Percentiles rank a stretch among this genome's conserved stretches.
phyloP scores from a whole-genome alignment of 164 flowering plant species.

The Berberis vulgaris region DNA sequence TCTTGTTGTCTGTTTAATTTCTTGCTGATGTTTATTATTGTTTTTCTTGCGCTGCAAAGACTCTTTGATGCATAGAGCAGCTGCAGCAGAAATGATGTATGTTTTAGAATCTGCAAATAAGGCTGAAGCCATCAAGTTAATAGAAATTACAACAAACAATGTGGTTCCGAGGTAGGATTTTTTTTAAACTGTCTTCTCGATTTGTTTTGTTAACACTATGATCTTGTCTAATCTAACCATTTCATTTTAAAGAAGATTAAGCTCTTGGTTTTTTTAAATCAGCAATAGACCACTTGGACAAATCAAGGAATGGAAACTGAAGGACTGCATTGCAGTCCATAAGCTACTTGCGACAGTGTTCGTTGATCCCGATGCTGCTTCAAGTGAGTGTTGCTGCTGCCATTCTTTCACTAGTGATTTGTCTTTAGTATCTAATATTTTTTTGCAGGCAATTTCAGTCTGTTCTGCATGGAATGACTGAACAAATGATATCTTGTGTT shows the following conservation, averaged over 20 bases:
- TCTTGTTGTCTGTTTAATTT: not conserved
- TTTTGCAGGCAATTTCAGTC: too few relatives aligned
- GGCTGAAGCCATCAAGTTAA: conserved; percentile 57
- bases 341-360: conserved; percentile 48
- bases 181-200: not conserved
- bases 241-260: not conserved
- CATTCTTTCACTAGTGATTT: too few relatives aligned
- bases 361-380: conserved; percentile 60
- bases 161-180: conserved; percentile 31
- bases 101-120: conserved; percentile 67
- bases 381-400: conserved; percentile 43
- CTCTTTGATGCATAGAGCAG: conserved; percentile 95
- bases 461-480: too few relatives aligned
- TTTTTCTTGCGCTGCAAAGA: conserved; percentile 35
- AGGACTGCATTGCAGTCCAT: conserved; percentile 75
- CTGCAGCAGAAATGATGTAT: conserved; percentile 78
- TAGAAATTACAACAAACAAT: conserved; percentile 65
- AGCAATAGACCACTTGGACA: conserved; percentile 65
- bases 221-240: not conserved
- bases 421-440: too few relatives aligned
- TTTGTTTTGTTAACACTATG: not conserved
- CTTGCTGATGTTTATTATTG: not conserved
- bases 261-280: conserved; percentile 2
- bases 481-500: too few relatives aligned
- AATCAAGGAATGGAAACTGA: conserved; percentile 62